Conservation (phyloP, 495 filamentous ascomycete species). For the Hypoxylon intermedium region DNA sequence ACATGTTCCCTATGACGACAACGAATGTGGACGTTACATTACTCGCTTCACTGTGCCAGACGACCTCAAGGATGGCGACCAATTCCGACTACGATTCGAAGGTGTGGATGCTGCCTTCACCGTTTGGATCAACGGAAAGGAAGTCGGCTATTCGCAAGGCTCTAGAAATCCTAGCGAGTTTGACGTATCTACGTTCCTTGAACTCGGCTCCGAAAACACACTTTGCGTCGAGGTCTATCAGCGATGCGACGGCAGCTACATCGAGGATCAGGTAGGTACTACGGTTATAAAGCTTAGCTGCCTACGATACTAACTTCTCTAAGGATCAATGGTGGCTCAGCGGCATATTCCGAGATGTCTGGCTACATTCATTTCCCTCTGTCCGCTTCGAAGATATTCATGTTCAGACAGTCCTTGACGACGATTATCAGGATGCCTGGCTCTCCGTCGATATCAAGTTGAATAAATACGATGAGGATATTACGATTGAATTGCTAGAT, state of each 20-base stretch:
- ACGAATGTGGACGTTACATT: constrained; percentile 70
- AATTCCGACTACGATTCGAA: constrained; percentile 68
- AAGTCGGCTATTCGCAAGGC: constrained; percentile 73
- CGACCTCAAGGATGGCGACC: constrained; percentile 47
- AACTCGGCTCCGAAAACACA: constrained; percentile 55
- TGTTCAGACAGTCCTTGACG: constrained; percentile 62
- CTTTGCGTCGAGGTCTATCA: constrained; percentile 72
- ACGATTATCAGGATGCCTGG: constrained; percentile 61
- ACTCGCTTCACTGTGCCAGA: constrained; percentile 54
- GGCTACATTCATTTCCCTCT: constrained; percentile 66
- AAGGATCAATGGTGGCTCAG: constrained; percentile 64
- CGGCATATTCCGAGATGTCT: constrained; percentile 76
- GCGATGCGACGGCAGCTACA: constrained; percentile 70
- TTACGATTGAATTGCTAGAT: constrained; percentile 49
- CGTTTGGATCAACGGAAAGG: constrained; percentile 68
- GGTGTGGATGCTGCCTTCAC: constrained; percentile 75
- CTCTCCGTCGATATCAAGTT: constrained; percentile 57
- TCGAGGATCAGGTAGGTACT: constrained; percentile 65
- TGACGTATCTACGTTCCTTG: constrained; percentile 62
- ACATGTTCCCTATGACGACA: constrained; percentile 65
- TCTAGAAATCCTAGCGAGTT: constrained; percentile 73
- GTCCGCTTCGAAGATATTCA: constrained; percentile 65
- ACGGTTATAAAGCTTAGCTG: neutral
- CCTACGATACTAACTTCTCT: constrained; percentile 1
- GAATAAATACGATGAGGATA: constrained; percentile 34